Evolutionary conservation across 768 basidiomycete species (phyloP), one percentile per base, ranked within the genome.

Genomic region (Dentipellis sp.): DNA sequence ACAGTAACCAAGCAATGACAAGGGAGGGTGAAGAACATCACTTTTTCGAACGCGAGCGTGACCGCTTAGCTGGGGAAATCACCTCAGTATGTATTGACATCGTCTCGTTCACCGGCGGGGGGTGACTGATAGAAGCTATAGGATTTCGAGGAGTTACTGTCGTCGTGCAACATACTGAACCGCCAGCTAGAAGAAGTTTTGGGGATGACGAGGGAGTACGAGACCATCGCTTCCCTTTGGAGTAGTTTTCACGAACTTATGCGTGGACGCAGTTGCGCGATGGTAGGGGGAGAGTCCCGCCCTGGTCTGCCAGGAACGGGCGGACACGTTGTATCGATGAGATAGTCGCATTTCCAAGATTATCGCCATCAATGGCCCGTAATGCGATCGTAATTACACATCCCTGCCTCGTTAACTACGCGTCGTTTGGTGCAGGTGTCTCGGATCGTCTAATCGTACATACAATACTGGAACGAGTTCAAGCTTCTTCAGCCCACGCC

Each of bases 181-280:
- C 82, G 93, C 59, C 94, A 92, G 66, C 78, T 95, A 16, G 94
- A 97, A 69, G 92, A 97, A 66, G 91, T 94, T 2, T 73, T 87
- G 22, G 90, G 90, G 10, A 94, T 95, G 82, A 93, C 94, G 5
- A 84, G 83, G 56, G 94, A 94, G 74, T 94, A 95, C 67, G 82
- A 87, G 52, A 93, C 88, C 2, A 91, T 94, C 42, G 90, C 93
- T 3, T 76, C 81, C 2, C 74, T 97, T 50, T 94, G 92, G 91
- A 78, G 83, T 57, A 81, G 79, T 62, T 92, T 91, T 62, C 84
- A 90, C 63, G 73, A 84, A 56, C 74, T 92, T 61, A 91, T 91
- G 88, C 78, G 77, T 22, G 64, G 66, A 22, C 65, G 68, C 47
- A 60, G 59, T 47, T 64, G 66, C 42, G 66, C 69, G 57, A 50